Evolutionary conservation across 2,329 filamentous ascomycete species (phyloP), one percentile per base, ranked within the genome.

Genomic region (Paracamarosporium sp.): DNA sequence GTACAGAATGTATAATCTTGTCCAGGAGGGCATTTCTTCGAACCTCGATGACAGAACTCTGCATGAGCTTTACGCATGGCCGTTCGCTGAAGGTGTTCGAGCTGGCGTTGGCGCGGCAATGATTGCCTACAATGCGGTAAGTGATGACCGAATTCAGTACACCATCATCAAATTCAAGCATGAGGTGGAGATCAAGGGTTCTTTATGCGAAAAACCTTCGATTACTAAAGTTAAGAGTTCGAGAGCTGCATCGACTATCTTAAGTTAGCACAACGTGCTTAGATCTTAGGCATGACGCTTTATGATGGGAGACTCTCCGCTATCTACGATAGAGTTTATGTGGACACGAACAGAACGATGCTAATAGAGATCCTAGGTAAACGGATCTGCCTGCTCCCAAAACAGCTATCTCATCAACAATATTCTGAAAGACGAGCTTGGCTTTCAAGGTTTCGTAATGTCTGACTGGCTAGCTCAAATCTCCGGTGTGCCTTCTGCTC

Each of bases 381-480:
- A 83, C 59, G 78, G 77, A 30, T 78, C 75, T 5, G 86, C 87
- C 1, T 92, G 89, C 69, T 70, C 83, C 66, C 86, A 90, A 55
- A 93, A 96, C 74, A 90, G 88, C 63, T 92, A 94, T 71, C 79
- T 95, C 2, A 83, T 96, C 61, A 96, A 95, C 67, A 89, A 89
- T 0, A 82, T 96, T n/a, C 78, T 96, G 45, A 96, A 96, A 70
- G 91, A 94, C 57, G 91, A 96, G 72, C 82, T 95, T 4, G 92
- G 91, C 8, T 96, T 96, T 69, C 90, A 95, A 73, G 92, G 92
- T 0, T 93, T 92, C 55, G 87, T 94, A n/a, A 91, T 95, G 83
- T 89, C 88, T 1, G 93, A 97, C 73, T 96, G 93, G 93, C 81
- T 95, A 2, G 91, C 91, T 0, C 92, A 96, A 71, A 87, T 91